phyloP scores from a whole-genome alignment of 192 early-diverging fungal genomes.

The Rhizophagus clarus region DNA sequence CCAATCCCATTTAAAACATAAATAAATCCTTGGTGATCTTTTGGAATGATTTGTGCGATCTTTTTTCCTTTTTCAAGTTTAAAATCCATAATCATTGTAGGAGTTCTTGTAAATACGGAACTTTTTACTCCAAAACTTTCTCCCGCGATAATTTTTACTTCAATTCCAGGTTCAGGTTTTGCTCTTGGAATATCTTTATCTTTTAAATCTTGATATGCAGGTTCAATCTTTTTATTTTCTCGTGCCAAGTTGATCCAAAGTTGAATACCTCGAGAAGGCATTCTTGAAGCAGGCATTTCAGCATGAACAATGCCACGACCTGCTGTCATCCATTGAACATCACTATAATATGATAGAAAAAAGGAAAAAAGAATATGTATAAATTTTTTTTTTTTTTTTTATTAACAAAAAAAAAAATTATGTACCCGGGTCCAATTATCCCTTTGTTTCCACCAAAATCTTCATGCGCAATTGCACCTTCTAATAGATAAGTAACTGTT shows the following conservation, averaged over 20 bases:
- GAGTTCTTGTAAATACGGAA: slow-evolving; percentile 73
- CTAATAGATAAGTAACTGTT: slow-evolving; percentile 73
- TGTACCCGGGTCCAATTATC: slow-evolving; percentile 61
- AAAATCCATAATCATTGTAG: slow-evolving; percentile 81
- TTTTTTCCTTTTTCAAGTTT: slow-evolving; percentile 59
- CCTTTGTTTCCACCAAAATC: slow-evolving; percentile 79
- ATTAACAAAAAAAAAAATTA: neutral
- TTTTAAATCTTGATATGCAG: slow-evolving; percentile 72
- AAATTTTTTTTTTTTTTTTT: neutral
- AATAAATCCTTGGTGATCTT: slow-evolving; percentile 57
- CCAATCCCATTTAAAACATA: slow-evolving; percentile 62
- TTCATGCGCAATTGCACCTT: slow-evolving; percentile 65
- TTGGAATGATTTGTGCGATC: slow-evolving; percentile 59
- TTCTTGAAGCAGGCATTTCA: slow-evolving; percentile 62
- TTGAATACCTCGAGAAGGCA: slow-evolving; percentile 57
- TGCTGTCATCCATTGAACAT: slow-evolving; percentile 81
- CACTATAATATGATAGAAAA: slow-evolving; percentile 16
- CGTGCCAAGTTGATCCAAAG: slow-evolving; percentile 79
- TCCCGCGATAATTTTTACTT: slow-evolving; percentile 89
- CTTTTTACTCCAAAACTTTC: slow-evolving; percentile 69
- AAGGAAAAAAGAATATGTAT: neutral
- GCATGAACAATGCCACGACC: slow-evolving; percentile 74
- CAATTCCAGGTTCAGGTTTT: slow-evolving; percentile 48
- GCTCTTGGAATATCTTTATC: slow-evolving; percentile 67
- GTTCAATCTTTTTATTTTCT: slow-evolving; percentile 71